These are phyloP conservation scores for Podila epigama DNA, from an alignment of 192 early-diverging fungal species.

Conservation along the genomic window DNA sequence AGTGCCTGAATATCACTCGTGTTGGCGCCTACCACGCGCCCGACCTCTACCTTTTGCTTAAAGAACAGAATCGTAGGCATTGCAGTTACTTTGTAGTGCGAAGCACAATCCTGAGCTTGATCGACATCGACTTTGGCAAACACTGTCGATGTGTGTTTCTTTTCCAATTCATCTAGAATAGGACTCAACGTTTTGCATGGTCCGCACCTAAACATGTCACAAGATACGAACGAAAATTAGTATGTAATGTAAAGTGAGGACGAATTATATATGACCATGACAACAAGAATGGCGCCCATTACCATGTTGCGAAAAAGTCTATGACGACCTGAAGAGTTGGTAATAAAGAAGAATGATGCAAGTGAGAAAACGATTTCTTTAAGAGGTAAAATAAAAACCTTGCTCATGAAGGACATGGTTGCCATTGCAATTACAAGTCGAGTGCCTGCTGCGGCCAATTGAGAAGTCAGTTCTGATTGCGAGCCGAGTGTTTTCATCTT, in stretches of 20 bases:
- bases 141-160: constrained; percentile 25
- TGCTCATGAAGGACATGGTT: background rate
- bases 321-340: constrained; percentile 26
- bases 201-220: constrained; percentile 15
- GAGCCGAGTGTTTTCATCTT: constrained; percentile 28
- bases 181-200: constrained; percentile 39
- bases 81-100: constrained; percentile 14
- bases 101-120: constrained; percentile 19
- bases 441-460: constrained; percentile 28
- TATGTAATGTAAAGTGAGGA: too few species aligned
- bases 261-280: too few species aligned
- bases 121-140: constrained; percentile 47
- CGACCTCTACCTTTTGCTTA: constrained; percentile 19
- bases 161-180: constrained; percentile 33
- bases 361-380: too few species aligned
- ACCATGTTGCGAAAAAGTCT: constrained; percentile 48
- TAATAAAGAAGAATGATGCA: background rate
- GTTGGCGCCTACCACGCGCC: constrained; percentile 28
- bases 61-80: constrained; percentile 48
- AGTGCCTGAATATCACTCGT: constrained; percentile 21
- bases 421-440: constrained; percentile 15
- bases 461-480: constrained; percentile 8
- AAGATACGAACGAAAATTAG: too few species aligned
- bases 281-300: too few species aligned
- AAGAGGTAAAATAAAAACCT: background rate